Conservation (phyloP, 345 rosid species). For the Pistacia integerrima region DNA sequence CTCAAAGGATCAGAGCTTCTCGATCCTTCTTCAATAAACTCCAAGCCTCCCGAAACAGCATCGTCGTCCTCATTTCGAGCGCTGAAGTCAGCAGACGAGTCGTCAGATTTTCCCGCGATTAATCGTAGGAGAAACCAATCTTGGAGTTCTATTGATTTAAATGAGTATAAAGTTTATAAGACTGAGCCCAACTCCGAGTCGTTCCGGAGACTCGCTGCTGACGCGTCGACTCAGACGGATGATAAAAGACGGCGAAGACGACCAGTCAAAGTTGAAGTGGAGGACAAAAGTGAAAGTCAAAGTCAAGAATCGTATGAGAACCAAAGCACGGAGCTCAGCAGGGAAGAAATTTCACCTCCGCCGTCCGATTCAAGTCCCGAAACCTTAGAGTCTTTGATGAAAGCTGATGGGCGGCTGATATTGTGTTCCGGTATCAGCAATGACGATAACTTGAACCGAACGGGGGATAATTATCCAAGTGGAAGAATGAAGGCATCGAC, state of each 20-base stretch:
- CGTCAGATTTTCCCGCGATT: constrained; percentile 39
- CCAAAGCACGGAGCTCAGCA: constrained; percentile 56
- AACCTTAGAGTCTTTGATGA: constrained; percentile 80
- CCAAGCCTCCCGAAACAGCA: constrained; percentile 44
- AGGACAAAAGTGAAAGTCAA: constrained; percentile 32
- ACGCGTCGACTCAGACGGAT: constrained; percentile 92
- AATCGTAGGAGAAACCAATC: constrained; percentile 74
- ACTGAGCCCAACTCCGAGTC: constrained; percentile 60
- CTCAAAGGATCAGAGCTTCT: constrained; percentile 93
- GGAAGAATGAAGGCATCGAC: constrained; percentile 76
- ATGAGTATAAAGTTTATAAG: constrained; percentile 78
- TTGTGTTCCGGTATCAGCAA: constrained; percentile 28
- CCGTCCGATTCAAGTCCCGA: constrained; percentile 97
- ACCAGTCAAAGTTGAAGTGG: constrained; percentile 33
- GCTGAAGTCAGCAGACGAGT: constrained; percentile 32
- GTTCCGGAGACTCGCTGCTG: constrained; percentile 56
- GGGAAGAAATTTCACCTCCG: constrained; percentile 93
- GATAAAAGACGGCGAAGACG: constrained; percentile 62
- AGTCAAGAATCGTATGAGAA: constrained; percentile 33
- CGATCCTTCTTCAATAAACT: constrained; percentile 40
- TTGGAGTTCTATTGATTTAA: constrained; percentile 79
- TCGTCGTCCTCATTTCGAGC: constrained; percentile 52
- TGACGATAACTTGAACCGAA: constrained; percentile 41
- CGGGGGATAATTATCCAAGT: constrained; percentile 46
- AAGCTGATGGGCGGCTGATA: constrained; percentile 69